Evolutionary conservation across 1,284 basidiomycete species (phyloP).

Genomic region (Puccinia polysora): DNA sequence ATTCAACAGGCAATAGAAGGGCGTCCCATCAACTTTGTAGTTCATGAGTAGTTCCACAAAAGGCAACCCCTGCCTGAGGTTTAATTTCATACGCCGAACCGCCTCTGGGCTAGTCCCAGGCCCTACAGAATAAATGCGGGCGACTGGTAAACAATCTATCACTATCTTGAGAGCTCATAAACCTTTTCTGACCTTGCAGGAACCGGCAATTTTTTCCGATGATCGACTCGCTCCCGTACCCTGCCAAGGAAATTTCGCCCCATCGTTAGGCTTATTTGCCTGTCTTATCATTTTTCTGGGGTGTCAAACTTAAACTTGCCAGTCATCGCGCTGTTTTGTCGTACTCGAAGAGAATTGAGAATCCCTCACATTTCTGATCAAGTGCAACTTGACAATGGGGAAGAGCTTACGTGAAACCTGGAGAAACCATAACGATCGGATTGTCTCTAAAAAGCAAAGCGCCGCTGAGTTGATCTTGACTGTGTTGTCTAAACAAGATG

Average conservation of each 20-base stretch:
- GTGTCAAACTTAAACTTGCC: slow-evolving; percentile 8
- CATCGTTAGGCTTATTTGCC: not conserved
- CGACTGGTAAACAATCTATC: no score
- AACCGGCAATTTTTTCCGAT: slow-evolving; percentile 50
- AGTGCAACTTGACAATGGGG: not conserved
- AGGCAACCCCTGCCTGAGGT: slow-evolving; percentile 9
- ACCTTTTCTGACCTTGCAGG: slow-evolving; percentile 21
- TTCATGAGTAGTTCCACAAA: slow-evolving; percentile 49
- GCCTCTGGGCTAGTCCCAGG: slow-evolving; percentile 34
- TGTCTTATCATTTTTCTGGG: not conserved
- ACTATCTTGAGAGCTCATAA: no score
- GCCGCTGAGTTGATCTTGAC: not conserved
- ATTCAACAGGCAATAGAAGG: slow-evolving; percentile 49
- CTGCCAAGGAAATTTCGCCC: slow-evolving; percentile 42
- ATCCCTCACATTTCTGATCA: not conserved
- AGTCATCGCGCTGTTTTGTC: slow-evolving; percentile 21
- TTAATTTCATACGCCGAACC: slow-evolving; percentile 12
- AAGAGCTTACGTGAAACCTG: slow-evolving; percentile 29
- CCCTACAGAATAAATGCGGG: not conserved
- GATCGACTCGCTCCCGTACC: slow-evolving; percentile 48
- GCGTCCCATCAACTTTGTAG: slow-evolving; percentile 47
- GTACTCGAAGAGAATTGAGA: not conserved
- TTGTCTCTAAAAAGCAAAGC: slow-evolving; percentile 19
- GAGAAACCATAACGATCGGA: slow-evolving; percentile 40
- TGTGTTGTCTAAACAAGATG: not conserved